Conservation (phyloP, 2,329 filamentous ascomycete genomes). For the Penicillium capsulatum region DNA sequence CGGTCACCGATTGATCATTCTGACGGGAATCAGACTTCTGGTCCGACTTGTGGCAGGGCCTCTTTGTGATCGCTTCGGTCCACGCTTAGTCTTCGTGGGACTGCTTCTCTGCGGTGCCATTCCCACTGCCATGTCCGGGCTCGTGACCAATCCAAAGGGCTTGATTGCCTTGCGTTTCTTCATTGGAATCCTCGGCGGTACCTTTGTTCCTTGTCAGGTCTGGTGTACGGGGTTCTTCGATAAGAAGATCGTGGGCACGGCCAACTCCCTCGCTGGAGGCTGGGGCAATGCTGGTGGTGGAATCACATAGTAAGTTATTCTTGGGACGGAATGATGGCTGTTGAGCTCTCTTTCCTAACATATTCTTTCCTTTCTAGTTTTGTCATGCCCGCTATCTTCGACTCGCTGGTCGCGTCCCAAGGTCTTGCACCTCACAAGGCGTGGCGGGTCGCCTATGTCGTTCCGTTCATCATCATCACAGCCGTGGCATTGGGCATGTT, state of each 20-base stretch:
- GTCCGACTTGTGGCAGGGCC: conserved; percentile 75
- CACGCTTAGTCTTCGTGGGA: conserved; percentile 73
- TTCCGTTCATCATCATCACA: conserved; percentile 74
- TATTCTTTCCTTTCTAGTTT: conserved; percentile 47
- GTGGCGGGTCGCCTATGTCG: conserved; percentile 80
- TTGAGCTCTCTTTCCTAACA: too few relatives aligned
- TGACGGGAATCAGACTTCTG: conserved; percentile 51
- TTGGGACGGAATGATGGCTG: too few relatives aligned
- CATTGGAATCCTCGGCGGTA: conserved; percentile 43
- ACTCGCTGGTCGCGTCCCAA: conserved; percentile 61
- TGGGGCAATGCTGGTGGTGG: conserved; percentile 86
- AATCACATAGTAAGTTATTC: conserved; percentile 71
- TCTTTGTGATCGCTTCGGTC: conserved; percentile 79
- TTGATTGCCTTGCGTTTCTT: conserved; percentile 44
- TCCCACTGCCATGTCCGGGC: conserved; percentile 75
- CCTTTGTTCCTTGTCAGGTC: conserved; percentile 65
- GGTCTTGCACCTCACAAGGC: conserved; percentile 63
- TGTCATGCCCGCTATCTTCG: conserved; percentile 84
- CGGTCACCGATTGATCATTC: neutral
- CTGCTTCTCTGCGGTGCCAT: conserved; percentile 73
- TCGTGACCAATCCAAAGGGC: conserved; percentile 61
- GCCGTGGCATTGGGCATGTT: conserved; percentile 64
- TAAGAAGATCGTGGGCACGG: conserved; percentile 84
- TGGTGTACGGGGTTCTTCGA: conserved; percentile 94
- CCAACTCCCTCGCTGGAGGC: conserved; percentile 79